Base-by-base conservation (phyloP, 2,329 filamentous ascomycete species). In the Phaeosphaeria sp. region DNA sequence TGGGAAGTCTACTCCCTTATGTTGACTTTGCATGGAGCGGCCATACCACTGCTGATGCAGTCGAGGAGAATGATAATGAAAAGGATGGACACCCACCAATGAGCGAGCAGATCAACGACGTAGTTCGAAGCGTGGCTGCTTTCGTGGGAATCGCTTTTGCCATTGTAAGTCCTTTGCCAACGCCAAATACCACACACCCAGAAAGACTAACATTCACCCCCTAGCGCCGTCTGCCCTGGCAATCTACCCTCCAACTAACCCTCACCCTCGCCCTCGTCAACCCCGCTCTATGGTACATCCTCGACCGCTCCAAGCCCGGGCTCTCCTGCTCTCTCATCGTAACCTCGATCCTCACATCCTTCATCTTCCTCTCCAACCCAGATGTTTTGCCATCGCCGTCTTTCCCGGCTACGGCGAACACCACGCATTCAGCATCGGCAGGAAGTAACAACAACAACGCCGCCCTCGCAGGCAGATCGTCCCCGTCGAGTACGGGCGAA, bases 281-380 rank as follows among this genome's bases (percentile, higher is more conserved):
- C 74, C 94, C 95, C 1, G 90, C 95, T 10, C 82, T 99, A 18
- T 99, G 95, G 95, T 99, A 96, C 78, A 83, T 98, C 22, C 90
- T 99, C 72, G 95, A 99, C 78, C 91, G 94, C 50, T 95, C 92
- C 47, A 89, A 88, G 65, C 86, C 93, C 0, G 95, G 95, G 4
- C 90, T 98, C 66, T 80, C 95, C 33, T 85, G 97, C 54, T 93
- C 92, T 0, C 83, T 89, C 15, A 80, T 86, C 1, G 89, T 97
- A 11, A 90, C 92, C 1, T 73, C 94, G 23, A 80, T 85, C 0
- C 92, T 94, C 7, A 93, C 93, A 10, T 84, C 86, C 15, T 77
- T 92, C 17, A 80, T 97, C 18, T 84, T 97, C 56, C 85, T 88
- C 15, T 83, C 94, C 33, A 90, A 92, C 68, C 91, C 93, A 1